Base-by-base conservation (phyloP, 805 yeast genomes). In the Barnettozyma sucrosica region DNA sequence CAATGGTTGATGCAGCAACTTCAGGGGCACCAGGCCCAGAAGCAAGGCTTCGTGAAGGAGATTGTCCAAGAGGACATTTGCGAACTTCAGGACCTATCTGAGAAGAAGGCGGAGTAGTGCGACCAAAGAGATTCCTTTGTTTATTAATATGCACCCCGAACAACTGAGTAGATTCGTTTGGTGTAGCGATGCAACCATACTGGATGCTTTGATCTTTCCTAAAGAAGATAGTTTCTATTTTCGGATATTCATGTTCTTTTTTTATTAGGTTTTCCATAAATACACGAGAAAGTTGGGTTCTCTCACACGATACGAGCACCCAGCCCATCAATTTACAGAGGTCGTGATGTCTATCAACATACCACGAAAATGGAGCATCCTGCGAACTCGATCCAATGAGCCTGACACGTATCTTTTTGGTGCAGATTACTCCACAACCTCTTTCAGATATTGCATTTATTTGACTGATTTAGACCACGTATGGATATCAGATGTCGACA, bases 61-160 rank as follows among this genome's bases (percentile, higher is more conserved):
- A 39, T 16, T 9, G 23, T 33, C 25, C 44, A 36, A 6, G 68
- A 66, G 5, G 67, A 66, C 37, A 55, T 53, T 25, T 63, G 61
- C 46, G 69, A 68, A 43, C 49, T 68, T 56, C 55, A 63, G 24
- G 69, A 66, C 41, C 43, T 66, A 23, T 53, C 64, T 7, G 55
- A 49, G 20, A 51, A 54, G 41, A 55, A 51, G 16, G 38, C 51
- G n/a, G 52, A 57, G n/a, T 28, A 16, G 14, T 28, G 14, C 2
- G 3, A 28, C 5, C 14, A 16, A 3, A 28, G 16, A 28, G 16
- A 28, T 8, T 10, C 7, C 14, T 4, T 26, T 4, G 30, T 28
- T 28, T 28, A 13, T 14, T 28, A 28, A 11, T 28, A 28, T 28
- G 32, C 32, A 28, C 7, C 7, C 14, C 5, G 32, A 14, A 28